Evolutionary conservation across 2,329 filamentous ascomycete genomes (phyloP).

Genomic region (Thelonectria olida): DNA sequence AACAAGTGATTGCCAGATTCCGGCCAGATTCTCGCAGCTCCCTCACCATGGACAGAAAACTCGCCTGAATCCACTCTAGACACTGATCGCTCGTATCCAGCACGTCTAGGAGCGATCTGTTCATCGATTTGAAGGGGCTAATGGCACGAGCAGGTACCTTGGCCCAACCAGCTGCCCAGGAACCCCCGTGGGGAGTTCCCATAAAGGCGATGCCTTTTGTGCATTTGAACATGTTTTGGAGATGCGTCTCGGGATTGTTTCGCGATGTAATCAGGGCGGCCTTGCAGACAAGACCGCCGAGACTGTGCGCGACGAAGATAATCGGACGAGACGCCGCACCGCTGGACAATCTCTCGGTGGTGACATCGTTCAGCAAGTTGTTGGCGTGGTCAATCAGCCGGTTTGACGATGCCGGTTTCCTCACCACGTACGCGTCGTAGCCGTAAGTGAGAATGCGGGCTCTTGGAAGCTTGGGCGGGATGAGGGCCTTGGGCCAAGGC

Average conservation of each 20-base stretch:
- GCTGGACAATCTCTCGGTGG: slow-evolving; percentile 29
- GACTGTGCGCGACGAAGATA: slow-evolving; percentile 50
- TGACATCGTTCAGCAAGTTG: slow-evolving; percentile 43
- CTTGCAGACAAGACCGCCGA: slow-evolving; percentile 52
- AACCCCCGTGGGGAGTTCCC: slow-evolving; percentile 49
- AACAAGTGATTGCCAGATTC: slow-evolving; percentile 43
- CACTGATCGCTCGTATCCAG: slow-evolving; percentile 34
- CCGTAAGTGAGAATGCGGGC: slow-evolving; percentile 51
- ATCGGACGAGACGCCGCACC: slow-evolving; percentile 35
- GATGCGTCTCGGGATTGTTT: slow-evolving; percentile 41
- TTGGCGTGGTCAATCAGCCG: slow-evolving; percentile 42
- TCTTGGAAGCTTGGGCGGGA: slow-evolving; percentile 40
- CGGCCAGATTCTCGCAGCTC: slow-evolving; percentile 21
- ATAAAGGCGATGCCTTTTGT: slow-evolving; percentile 47
- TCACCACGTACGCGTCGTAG: slow-evolving; percentile 47
- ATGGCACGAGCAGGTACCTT: slow-evolving; percentile 40
- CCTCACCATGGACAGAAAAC: slow-evolving; percentile 42
- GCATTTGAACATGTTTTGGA: slow-evolving; percentile 40
- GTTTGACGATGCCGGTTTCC: slow-evolving; percentile 31
- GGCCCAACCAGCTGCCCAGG: slow-evolving; percentile 47
- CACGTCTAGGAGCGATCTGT: slow-evolving; percentile 41
- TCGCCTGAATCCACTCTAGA: slow-evolving; percentile 37
- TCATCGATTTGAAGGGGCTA: slow-evolving; percentile 44
- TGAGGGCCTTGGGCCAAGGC: slow-evolving; percentile 48
- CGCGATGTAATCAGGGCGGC: slow-evolving; percentile 45